These are phyloP conservation scores for Solanum raphanifolium DNA, from an alignment of 257 asterid species.

Conservation along the genomic window DNA sequence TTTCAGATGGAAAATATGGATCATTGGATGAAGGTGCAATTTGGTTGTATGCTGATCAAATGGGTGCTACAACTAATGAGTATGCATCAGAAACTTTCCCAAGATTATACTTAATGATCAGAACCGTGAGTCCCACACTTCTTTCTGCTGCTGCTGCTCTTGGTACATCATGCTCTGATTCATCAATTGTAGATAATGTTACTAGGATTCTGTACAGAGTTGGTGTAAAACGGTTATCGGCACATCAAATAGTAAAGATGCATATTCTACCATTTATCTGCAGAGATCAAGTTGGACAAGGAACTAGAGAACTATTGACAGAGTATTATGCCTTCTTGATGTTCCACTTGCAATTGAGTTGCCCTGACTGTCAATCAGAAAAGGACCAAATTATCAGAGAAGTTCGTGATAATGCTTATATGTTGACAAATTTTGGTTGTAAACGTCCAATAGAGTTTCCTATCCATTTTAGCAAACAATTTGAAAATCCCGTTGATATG, in stretches of 20 bases:
- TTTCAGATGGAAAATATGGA: conserved; percentile 60
- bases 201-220: conserved; percentile 62
- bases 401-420: conserved; percentile 41
- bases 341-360: conserved; percentile 73
- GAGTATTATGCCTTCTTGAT: conserved; percentile 76
- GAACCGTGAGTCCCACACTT: conserved; percentile 54
- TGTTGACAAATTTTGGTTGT: conserved; percentile 68
- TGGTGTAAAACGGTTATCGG: conserved; percentile 75
- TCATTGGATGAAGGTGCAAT: conserved; percentile 57
- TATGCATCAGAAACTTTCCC: conserved; percentile 47
- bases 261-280: conserved; percentile 68
- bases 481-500: conserved; percentile 50
- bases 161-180: conserved; percentile 28
- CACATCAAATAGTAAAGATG: conserved; percentile 70
- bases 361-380: conserved; percentile 49
- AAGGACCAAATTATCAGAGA: conserved; percentile 40
- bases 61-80: conserved; percentile 31
- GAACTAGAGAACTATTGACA: conserved; percentile 41
- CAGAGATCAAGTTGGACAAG: conserved; percentile 24
- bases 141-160: conserved; percentile 45
- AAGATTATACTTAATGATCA: conserved; percentile 44
- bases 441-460: conserved; percentile 52
- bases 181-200: conserved; percentile 39
- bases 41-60: conserved; percentile 59
- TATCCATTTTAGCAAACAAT: conserved; percentile 60